Evolutionary conservation across 768 basidiomycete species (phyloP).

Genomic region (Suillus subluteus): DNA sequence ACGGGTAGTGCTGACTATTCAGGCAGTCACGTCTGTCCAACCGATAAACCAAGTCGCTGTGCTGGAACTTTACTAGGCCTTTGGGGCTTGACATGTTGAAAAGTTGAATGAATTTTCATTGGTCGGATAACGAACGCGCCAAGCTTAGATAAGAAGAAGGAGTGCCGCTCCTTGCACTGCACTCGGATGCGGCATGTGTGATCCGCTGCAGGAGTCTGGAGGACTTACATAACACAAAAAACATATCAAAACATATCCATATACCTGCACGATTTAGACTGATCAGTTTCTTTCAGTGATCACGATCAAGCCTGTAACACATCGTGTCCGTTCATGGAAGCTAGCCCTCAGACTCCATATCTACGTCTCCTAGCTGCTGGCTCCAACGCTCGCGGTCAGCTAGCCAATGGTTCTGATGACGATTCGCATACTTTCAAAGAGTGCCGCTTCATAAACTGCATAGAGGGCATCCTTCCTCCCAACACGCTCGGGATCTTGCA

Average conservation of each 20-base stretch:
- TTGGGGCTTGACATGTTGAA: not conserved
- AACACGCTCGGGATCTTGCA: conserved; percentile 41
- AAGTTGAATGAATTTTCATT: not conserved
- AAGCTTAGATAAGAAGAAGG: not conserved
- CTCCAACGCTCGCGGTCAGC: conserved; percentile 54
- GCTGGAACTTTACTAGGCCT: not conserved
- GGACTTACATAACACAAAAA: not conserved
- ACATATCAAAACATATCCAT: not conserved
- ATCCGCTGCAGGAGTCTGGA: no score
- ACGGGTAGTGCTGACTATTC: not conserved
- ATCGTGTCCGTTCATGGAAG: not conserved
- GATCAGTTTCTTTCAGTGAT: no score
- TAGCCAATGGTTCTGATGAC: conserved; percentile 41
- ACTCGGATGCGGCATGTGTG: no score
- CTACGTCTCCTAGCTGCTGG: conserved; percentile 43
- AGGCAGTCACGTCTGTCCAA: not conserved
- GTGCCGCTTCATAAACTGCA: conserved; percentile 36
- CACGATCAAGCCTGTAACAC: no score
- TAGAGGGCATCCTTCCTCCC: conserved; percentile 28
- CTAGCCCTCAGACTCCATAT: not conserved
- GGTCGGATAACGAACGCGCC: not conserved
- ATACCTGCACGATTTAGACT: not conserved
- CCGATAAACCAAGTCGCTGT: not conserved
- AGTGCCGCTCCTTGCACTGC: no score
- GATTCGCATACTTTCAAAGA: conserved; percentile 45